phyloP scores from a whole-genome alignment of 208 protist genomes.

The Trichomonas tenax region DNA sequence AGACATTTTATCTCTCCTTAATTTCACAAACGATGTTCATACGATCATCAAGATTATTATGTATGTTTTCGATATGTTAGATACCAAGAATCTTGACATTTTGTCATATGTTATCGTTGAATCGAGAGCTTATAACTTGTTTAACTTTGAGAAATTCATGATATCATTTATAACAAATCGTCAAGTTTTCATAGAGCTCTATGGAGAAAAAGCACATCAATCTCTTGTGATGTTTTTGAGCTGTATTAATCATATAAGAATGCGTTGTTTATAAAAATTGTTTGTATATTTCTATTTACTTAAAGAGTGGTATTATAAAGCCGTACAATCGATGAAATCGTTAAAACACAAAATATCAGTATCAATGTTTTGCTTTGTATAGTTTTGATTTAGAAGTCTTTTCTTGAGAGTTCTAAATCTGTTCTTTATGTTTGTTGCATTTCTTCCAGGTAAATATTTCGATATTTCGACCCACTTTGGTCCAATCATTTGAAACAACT shows the following conservation, averaged over 20 bases:
- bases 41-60: background rate
- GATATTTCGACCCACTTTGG: too few relatives aligned
- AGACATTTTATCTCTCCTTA: background rate
- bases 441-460: too few relatives aligned
- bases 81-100: background rate
- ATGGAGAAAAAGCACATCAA: background rate
- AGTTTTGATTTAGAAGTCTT: too few relatives aligned
- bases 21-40: background rate
- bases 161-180: background rate
- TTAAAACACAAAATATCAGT: too few relatives aligned
- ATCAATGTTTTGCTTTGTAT: too few relatives aligned
- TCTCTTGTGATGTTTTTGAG: background rate
- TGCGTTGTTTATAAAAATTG: background rate
- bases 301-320: too few relatives aligned
- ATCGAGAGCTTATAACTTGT: background rate
- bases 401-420: too few relatives aligned
- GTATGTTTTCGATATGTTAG: background rate
- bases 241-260: background rate
- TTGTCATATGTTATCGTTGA: background rate
- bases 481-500: too few relatives aligned
- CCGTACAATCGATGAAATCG: too few relatives aligned
- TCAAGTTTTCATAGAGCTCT: background rate
- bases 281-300: background rate
- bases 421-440: too few relatives aligned
- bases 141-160: background rate